Evolutionary conservation across 345 rosid genomes (phyloP).

Genomic region (Salix purpurea): DNA sequence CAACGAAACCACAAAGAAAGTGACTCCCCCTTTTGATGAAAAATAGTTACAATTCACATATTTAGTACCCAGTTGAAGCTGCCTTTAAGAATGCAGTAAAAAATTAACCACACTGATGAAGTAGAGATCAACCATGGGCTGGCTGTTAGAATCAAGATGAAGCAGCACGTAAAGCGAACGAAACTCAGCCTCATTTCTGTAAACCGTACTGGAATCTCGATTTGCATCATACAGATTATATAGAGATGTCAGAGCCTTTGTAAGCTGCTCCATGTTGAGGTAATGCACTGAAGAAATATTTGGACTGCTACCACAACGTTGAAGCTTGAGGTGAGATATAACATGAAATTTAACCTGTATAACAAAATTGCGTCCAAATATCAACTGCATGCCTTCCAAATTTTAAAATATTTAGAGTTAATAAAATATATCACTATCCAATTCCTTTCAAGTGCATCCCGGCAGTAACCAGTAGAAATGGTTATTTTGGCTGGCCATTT

Average conservation of each 20-base stretch:
- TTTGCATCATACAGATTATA: slow-evolving; percentile 70
- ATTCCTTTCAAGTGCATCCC: not conserved
- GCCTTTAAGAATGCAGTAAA: not conserved
- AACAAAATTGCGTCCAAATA: not conserved
- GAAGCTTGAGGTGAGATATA: slow-evolving; percentile 71
- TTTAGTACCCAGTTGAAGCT: slow-evolving; percentile 1
- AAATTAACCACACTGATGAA: slow-evolving; percentile 15
- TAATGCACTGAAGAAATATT: slow-evolving; percentile 54
- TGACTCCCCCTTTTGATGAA: slow-evolving; percentile 69
- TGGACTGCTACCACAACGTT: slow-evolving; percentile 28
- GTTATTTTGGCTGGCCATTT: not conserved
- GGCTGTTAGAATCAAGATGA: slow-evolving; percentile 59
- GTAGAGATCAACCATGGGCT: slow-evolving; percentile 45
- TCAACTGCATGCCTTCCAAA: not conserved
- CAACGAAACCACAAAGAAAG: slow-evolving; percentile 78
- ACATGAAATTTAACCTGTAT: slow-evolving; percentile 77
- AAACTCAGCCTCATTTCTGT: slow-evolving; percentile 65
- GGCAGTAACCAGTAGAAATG: not conserved
- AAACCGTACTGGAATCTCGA: slow-evolving; percentile 31
- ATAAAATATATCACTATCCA: not conserved
- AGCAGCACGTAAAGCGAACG: slow-evolving; percentile 79
- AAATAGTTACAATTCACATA: slow-evolving; percentile 13
- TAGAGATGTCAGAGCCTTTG: slow-evolving; percentile 63
- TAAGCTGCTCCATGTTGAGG: slow-evolving; percentile 91
- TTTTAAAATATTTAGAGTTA: not conserved